Evolutionary conservation across 306 rosid species (phyloP).

Genomic region (Boehmeria nivea): DNA sequence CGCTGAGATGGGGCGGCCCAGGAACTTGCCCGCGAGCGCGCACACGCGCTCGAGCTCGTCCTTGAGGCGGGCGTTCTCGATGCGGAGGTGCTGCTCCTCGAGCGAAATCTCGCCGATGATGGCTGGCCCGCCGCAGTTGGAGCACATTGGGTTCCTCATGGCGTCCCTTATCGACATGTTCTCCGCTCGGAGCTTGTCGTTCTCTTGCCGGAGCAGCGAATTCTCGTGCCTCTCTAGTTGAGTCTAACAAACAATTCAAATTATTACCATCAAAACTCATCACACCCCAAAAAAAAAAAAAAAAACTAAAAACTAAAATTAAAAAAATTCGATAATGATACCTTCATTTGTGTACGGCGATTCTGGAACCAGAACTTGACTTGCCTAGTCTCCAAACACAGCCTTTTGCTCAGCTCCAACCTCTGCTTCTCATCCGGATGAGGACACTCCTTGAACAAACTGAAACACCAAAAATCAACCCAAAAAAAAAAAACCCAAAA

Average conservation of each 20-base stretch:
- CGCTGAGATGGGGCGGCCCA: slow-evolving; percentile 74
- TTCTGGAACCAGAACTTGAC: slow-evolving; percentile 99
- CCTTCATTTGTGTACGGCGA: slow-evolving; percentile 98
- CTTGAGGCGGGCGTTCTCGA: slow-evolving; percentile 76
- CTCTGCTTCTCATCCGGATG: slow-evolving; percentile 99
- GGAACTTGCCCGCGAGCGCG: slow-evolving; percentile 73
- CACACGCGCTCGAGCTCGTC: slow-evolving; percentile 92
- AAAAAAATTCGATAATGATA: slow-evolving; percentile 5
- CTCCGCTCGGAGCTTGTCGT: slow-evolving; percentile 86
- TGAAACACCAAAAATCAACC: slow-evolving; percentile 9
- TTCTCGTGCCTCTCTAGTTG: slow-evolving; percentile 96
- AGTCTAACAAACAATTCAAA: slow-evolving; percentile 40
- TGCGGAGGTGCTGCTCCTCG: slow-evolving; percentile 85
- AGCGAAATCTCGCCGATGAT: slow-evolving; percentile 77
- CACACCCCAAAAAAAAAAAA: too few relatives aligned
- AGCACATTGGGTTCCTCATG: slow-evolving; percentile 86
- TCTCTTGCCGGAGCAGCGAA: slow-evolving; percentile 81
- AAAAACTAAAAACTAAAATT: not conserved
- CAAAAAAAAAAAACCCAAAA: not conserved
- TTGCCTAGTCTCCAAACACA: slow-evolving; percentile 78
- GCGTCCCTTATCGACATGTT: slow-evolving; percentile 95
- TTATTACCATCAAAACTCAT: not conserved
- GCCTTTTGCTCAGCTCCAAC: slow-evolving; percentile 69
- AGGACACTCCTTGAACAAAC: slow-evolving; percentile 91
- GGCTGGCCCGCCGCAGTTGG: slow-evolving; percentile 89